Percentiles rank a stretch among this genome's conserved stretches.
These are phyloP conservation scores for Aspergillus fijiensis DNA, from an alignment of 2,329 filamentous ascomycete species.

Conservation along the genomic window DNA sequence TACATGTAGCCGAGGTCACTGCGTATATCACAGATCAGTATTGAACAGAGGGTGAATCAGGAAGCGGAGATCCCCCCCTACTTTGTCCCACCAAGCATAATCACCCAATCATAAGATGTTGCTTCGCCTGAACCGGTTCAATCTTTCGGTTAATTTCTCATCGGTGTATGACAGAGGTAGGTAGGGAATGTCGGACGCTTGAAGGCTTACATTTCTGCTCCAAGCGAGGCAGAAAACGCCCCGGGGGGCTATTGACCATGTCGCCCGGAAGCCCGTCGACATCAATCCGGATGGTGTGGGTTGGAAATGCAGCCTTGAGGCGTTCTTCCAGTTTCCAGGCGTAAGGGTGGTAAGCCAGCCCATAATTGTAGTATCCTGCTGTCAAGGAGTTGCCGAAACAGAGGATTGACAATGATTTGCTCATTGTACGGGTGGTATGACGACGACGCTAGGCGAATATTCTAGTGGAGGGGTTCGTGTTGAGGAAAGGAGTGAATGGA, in stretches of 20 bases:
- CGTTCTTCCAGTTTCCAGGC: slow-evolving; percentile 48
- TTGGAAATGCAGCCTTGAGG: slow-evolving; percentile 49
- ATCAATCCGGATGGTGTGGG: slow-evolving; percentile 42
- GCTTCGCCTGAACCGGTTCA: slow-evolving; percentile 5
- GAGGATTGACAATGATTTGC: slow-evolving; percentile 44
- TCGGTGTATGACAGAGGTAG: neutral
- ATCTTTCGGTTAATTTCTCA: neutral
- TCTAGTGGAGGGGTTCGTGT: neutral
- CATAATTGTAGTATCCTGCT: slow-evolving; percentile 52
- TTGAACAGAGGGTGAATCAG: neutral
- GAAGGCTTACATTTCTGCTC: slow-evolving; percentile 23
- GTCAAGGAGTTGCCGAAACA: slow-evolving; percentile 68
- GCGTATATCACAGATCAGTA: neutral
- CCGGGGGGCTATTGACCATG: slow-evolving; percentile 39
- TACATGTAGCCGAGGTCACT: slow-evolving; percentile 51
- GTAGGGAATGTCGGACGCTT: neutral
- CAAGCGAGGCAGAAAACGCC: slow-evolving; percentile 34
- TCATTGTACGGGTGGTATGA: slow-evolving; percentile 6
- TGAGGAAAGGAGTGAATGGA: neutral
- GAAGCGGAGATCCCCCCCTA: slow-evolving; percentile 6
- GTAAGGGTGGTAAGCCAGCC: slow-evolving; percentile 55
- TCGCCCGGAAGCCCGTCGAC: slow-evolving; percentile 57
- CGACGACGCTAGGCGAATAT: neutral
- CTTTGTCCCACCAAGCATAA: slow-evolving; percentile 66
- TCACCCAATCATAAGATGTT: slow-evolving; percentile 57